Conservation (phyloP, 2,329 filamentous ascomycete genomes). For the Phaeosphaeria sp. region DNA sequence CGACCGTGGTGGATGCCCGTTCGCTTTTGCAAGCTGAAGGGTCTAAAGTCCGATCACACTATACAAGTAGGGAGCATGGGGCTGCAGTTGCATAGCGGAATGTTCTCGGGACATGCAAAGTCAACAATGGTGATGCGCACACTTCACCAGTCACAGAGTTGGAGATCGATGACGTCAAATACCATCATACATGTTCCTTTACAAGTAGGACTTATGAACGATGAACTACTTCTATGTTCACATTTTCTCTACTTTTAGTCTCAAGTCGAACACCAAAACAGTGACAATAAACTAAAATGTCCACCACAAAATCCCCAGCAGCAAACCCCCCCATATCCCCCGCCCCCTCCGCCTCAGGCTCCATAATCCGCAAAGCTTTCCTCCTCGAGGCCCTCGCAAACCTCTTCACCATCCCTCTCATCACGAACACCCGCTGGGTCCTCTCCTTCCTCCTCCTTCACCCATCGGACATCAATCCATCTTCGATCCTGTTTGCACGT, state of each 20-base stretch:
- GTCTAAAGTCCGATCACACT: too few relatives aligned
- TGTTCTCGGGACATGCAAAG: too few relatives aligned
- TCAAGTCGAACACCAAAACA: neutral
- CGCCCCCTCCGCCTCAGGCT: conserved; percentile 15
- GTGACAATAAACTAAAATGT: neutral
- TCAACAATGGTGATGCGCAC: too few relatives aligned
- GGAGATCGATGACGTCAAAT: neutral
- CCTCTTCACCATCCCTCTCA: conserved; percentile 33
- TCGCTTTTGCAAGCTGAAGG: conserved; percentile 23
- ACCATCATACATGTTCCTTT: neutral
- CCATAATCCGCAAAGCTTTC: conserved; percentile 36
- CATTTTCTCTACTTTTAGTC: too few relatives aligned
- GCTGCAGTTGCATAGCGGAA: too few relatives aligned
- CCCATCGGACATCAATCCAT: conserved; percentile 28
- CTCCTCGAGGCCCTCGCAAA: conserved; percentile 34
- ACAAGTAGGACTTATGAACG: neutral
- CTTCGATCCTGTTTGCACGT: conserved; percentile 31
- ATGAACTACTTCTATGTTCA: neutral
- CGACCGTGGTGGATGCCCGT: conserved; percentile 40
- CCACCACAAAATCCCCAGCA: conserved; percentile 23
- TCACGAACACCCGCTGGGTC: conserved; percentile 28
- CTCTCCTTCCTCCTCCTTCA: conserved; percentile 28
- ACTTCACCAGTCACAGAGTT: neutral
- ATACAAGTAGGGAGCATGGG: too few relatives aligned
- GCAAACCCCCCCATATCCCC: conserved; percentile 25